Evolutionary conservation across 83 land plant species (phyloP).

Genomic region (Diphasiastrum complanatum): DNA sequence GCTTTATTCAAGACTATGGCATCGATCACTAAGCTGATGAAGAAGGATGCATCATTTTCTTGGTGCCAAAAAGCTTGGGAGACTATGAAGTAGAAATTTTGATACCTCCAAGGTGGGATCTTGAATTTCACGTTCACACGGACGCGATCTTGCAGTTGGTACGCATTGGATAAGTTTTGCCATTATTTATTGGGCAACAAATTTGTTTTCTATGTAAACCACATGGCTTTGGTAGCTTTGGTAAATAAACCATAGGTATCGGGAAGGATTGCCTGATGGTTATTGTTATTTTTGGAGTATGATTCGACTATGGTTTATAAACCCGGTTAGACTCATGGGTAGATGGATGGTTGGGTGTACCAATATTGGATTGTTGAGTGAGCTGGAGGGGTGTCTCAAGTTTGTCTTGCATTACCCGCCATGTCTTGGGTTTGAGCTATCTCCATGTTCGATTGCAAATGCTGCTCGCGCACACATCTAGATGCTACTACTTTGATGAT

Average conservation of each 20-base stretch:
- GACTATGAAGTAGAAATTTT: neutral
- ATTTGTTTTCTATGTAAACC: constrained; percentile 2
- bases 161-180: constrained; percentile 1
- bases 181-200: constrained; percentile 7
- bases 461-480: too few species aligned
- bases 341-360: too few species aligned
- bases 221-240: neutral
- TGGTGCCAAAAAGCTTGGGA: neutral
- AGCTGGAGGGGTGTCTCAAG: too few species aligned
- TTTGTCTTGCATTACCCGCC: too few species aligned
- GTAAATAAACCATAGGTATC: constrained; percentile 1
- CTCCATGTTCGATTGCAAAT: too few species aligned
- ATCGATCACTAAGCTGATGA: neutral
- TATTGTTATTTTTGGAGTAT: too few species aligned
- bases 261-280: neutral
- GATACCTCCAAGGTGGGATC: neutral
- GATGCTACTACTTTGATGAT: too few species aligned
- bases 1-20: neutral
- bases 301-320: too few species aligned
- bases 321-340: too few species aligned
- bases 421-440: too few species aligned
- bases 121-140: constrained; percentile 7
- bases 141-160: neutral
- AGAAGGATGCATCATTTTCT: neutral
- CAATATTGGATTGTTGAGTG: too few species aligned